Percentiles rank a stretch among this genome's conserved stretches.
Conservation (phyloP, 1,139 yeast species). For the Geotrichum bryndzae region DNA sequence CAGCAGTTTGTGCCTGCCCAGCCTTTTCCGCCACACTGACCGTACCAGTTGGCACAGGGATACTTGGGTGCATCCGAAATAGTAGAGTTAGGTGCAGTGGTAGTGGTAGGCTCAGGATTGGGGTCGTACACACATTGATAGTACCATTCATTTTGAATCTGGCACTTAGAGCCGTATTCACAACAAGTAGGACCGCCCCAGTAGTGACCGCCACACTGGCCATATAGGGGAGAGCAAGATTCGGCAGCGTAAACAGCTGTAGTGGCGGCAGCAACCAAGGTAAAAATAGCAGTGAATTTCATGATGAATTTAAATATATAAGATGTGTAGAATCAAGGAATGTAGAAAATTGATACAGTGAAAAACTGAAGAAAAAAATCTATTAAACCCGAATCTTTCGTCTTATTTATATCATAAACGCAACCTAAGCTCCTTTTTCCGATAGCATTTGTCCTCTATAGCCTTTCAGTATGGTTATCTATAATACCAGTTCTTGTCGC, state of each 20-base stretch:
- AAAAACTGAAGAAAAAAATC: not conserved
- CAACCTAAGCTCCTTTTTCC: too few relatives aligned
- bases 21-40: slow-evolving; percentile 18
- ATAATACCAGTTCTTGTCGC: not conserved
- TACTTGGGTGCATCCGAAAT: not conserved
- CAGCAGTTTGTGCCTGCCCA: slow-evolving; percentile 17
- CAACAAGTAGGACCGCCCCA: slow-evolving; percentile 18
- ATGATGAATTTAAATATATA: not conserved
- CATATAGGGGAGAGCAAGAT: slow-evolving; percentile 11
- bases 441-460: not conserved
- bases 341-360: not conserved
- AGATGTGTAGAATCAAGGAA: not conserved
- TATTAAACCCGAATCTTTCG: not conserved
- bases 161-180: slow-evolving; percentile 11
- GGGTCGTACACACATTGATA: slow-evolving; percentile 15
- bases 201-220: slow-evolving; percentile 17
- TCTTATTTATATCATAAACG: not conserved
- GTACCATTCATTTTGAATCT: slow-evolving; percentile 10
- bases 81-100: not conserved
- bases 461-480: not conserved
- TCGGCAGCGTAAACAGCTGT: not conserved
- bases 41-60: slow-evolving; percentile 16
- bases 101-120: not conserved
- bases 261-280: not conserved
- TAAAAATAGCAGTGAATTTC: not conserved